These are phyloP conservation scores for Conringia planisiliqua DNA, from an alignment of 345 rosid genomes.

Conservation along the genomic window DNA sequence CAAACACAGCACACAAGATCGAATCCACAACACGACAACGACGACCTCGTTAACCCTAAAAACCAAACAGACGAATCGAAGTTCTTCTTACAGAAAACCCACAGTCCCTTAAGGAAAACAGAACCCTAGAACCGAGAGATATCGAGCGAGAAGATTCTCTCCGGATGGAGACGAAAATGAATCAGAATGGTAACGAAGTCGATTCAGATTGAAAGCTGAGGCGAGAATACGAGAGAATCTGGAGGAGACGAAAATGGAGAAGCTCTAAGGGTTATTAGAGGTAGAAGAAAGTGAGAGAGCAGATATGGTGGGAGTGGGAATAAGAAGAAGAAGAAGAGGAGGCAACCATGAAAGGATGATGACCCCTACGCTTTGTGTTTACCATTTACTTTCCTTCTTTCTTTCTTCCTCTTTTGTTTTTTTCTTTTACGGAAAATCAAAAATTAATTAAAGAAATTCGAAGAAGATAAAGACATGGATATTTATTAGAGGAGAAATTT, in stretches of 20 bases:
- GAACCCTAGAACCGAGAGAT: background rate
- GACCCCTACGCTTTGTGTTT: slow-evolving; percentile 8
- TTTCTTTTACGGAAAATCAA: background rate
- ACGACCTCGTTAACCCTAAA: slow-evolving; percentile 23
- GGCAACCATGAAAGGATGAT: slow-evolving; percentile 33
- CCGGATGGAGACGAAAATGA: background rate
- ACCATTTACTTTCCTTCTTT: slow-evolving; percentile 10
- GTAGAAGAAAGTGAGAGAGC: slow-evolving; percentile 7
- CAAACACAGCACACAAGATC: background rate
- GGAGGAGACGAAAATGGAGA: background rate
- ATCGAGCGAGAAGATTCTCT: background rate
- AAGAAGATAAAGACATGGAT: slow-evolving; percentile 16
- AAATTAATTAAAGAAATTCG: background rate
- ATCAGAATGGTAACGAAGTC: slow-evolving; percentile 10
- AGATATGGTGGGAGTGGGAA: slow-evolving; percentile 32
- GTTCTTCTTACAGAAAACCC: background rate
- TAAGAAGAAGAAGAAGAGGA: slow-evolving; percentile 19
- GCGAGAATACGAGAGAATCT: background rate
- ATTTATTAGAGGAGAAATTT: background rate
- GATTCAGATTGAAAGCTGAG: slow-evolving; percentile 8
- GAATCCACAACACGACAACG: background rate
- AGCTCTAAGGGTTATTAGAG: background rate
- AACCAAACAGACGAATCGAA: slow-evolving; percentile 4
- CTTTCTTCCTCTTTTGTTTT: background rate
- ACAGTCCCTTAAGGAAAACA: background rate